Evolutionary conservation across 768 basidiomycete genomes (phyloP).

Genomic region (Boletus vermiculosoides): DNA sequence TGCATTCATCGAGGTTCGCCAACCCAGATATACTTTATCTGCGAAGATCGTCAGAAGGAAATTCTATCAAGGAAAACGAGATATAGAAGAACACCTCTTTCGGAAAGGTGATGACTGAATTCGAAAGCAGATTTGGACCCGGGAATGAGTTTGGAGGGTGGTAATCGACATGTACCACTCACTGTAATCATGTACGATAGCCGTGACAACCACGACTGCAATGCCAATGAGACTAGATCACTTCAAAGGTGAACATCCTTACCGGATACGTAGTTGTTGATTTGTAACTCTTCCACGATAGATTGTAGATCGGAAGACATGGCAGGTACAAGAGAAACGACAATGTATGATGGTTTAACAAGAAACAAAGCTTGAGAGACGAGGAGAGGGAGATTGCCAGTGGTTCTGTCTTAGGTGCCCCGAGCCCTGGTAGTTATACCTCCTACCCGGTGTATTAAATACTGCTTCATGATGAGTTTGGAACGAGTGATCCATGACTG

Average conservation of each 20-base stretch:
- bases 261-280: neutral
- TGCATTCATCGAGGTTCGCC: neutral
- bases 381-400: no score
- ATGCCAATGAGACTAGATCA: neutral
- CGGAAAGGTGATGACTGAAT: constrained; percentile 15
- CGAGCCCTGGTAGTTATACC: no score
- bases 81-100: constrained; percentile 12
- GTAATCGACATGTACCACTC: neutral
- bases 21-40: constrained; percentile 19
- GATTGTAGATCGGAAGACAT: constrained; percentile 14
- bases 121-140: neutral
- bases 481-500: no score
- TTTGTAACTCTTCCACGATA: neutral
- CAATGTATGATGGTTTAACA: no score
- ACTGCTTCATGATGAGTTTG: no score
- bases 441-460: no score
- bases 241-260: neutral
- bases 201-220: constrained; percentile 8
- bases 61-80: neutral
- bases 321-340: no score
- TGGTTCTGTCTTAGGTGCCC: no score
- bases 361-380: no score
- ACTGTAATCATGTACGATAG: neutral
- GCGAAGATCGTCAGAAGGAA: neutral
- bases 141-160: neutral